Evolutionary conservation across 139 green algal genomes (phyloP), one percentile per base, ranked within the genome.

Genomic region (Chlamydomonas applanata): DNA sequence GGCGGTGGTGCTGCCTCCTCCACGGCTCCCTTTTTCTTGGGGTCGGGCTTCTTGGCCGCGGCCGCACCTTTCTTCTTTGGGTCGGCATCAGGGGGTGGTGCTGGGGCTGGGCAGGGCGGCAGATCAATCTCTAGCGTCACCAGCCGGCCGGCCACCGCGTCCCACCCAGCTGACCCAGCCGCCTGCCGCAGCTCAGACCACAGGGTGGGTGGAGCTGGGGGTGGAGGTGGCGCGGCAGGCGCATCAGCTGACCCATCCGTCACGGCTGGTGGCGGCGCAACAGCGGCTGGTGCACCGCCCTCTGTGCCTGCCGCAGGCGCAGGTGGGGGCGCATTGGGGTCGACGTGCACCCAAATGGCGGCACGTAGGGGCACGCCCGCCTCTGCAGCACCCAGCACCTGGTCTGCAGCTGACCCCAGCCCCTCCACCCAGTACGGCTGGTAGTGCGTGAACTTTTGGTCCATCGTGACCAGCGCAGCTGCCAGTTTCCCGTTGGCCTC

Each of bases 401-500:
- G 30, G 24, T 68, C 76, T 61, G 77, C 69, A 22, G 69, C 61
- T 3, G 34, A 45, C 1, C 32, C 62, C 27, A 89, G 66, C 2
- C 76, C 76, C 45, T 81, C 78, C 30, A 87, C 45, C 44, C 66
- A 78, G 74, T 89, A 89, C 9, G 61, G 52, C 67, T 84, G 76
- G 64, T 89, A 87, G 33, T 64, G 62, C 25, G 68, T 59, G 29
- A 71, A 85, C 14, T 65, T 49, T 17, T 76, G 36, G 52, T 59
- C 11, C 63, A 80, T 59, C 3, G 40, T 62, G 27, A 30, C 71
- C 17, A n/a, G 4, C 1, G 76, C 49, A 9, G 29, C 34, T 13
- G 32, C 25, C 49, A 82, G 62, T 20, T 45, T 36, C 60, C 59
- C 59, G 29, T 69, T 45, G 56, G 60, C 36, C 4, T 30, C 73